Evolutionary conservation across 805 yeast species (phyloP).

Genomic region (Starmerella lactis-condensi): DNA sequence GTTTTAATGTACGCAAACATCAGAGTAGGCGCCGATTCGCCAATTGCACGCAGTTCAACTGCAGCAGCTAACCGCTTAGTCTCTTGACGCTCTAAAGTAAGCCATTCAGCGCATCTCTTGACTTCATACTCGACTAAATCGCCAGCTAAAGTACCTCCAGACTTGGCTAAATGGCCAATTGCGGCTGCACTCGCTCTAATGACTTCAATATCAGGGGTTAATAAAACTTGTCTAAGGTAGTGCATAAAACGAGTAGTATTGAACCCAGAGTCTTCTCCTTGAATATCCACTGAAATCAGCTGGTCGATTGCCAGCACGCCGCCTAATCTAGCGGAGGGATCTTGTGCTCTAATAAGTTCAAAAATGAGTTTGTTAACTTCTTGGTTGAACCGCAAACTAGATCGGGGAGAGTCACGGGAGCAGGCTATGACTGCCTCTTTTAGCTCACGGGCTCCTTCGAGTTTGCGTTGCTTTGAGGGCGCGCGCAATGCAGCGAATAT

Average conservation of each 20-base stretch:
- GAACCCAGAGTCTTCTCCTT: slow-evolving; percentile 60
- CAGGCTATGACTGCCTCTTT: slow-evolving; percentile 49
- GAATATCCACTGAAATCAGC: slow-evolving; percentile 60
- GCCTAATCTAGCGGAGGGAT: slow-evolving; percentile 56
- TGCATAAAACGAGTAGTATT: slow-evolving; percentile 85
- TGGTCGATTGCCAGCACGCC: slow-evolving; percentile 84
- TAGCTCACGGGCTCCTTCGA: slow-evolving; percentile 48
- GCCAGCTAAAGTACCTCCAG: slow-evolving; percentile 67
- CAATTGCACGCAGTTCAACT: slow-evolving; percentile 61
- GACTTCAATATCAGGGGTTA: slow-evolving; percentile 65
- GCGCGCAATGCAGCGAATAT: slow-evolving; percentile 18
- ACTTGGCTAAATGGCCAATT: slow-evolving; percentile 71
- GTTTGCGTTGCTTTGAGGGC: slow-evolving; percentile 18
- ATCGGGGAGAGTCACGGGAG: slow-evolving; percentile 69
- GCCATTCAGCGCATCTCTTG: slow-evolving; percentile 75
- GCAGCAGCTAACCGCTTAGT: slow-evolving; percentile 73
- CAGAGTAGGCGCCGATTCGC: slow-evolving; percentile 70
- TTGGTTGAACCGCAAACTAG: slow-evolving; percentile 60
- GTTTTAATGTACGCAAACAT: slow-evolving; percentile 61
- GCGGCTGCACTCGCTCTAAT: slow-evolving; percentile 77
- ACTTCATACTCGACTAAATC: slow-evolving; percentile 89
- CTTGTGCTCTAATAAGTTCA: slow-evolving; percentile 62
- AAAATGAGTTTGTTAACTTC: slow-evolving; percentile 75
- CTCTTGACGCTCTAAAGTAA: slow-evolving; percentile 73
- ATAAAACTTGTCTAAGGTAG: slow-evolving; percentile 59